Evolutionary conservation across 1,284 basidiomycete species (phyloP).

Genomic region (Albatrellus sp.): DNA sequence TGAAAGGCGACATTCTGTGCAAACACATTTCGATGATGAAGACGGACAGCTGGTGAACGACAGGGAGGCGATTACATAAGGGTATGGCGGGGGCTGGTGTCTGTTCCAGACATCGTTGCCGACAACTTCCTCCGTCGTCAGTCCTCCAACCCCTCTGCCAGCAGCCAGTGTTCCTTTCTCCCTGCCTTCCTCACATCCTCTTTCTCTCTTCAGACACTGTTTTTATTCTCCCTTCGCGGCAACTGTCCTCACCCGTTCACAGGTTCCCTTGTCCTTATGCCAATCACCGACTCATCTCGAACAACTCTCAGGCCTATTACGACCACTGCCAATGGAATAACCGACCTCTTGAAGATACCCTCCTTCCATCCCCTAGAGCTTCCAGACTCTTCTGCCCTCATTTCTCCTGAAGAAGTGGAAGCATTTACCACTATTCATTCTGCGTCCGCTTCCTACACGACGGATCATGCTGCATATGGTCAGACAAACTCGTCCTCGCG

Average conservation of each 20-base stretch:
- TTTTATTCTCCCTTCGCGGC: neutral
- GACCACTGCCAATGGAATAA: constrained; percentile 7
- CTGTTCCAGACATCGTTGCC: no score
- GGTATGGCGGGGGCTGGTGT: no score
- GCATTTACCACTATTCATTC: constrained; percentile 11
- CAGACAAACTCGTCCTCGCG: constrained; percentile 21
- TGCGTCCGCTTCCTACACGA: neutral
- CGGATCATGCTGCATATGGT: constrained; percentile 11
- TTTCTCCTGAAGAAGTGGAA: constrained; percentile 5
- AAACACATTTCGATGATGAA: no score
- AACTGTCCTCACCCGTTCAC: neutral
- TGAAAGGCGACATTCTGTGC: no score
- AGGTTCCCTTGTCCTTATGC: neutral
- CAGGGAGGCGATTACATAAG: no score
- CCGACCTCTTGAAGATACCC: constrained; percentile 30
- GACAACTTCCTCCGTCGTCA: no score
- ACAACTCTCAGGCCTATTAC: neutral
- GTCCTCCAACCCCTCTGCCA: no score
- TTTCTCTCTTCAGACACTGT: neutral
- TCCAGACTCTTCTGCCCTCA: constrained; percentile 16
- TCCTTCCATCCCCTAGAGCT: constrained; percentile 33
- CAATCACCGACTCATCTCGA: neutral
- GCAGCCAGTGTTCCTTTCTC: no score
- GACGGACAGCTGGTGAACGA: no score
- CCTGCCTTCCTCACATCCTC: no score